Evolutionary conservation across 345 rosid species (phyloP).

Genomic region (Pistacia atlantica): DNA sequence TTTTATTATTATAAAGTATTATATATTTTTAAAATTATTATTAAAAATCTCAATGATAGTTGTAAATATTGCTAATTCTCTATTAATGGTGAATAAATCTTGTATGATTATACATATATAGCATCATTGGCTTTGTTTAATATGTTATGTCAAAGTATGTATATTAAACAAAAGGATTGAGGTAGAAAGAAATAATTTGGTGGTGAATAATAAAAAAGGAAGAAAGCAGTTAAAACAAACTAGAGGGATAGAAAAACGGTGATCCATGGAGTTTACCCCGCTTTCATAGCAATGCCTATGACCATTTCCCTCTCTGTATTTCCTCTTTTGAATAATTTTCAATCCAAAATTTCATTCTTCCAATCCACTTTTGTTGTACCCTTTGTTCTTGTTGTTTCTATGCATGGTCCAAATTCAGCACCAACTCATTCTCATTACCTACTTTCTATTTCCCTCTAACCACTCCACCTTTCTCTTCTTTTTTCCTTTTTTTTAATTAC

Average conservation of each 20-base stretch:
- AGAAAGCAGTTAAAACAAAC: neutral
- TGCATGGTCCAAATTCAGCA: conserved; percentile 1
- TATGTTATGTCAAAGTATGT: too few species aligned
- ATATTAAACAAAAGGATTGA: too few species aligned
- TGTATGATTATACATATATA: too few species aligned
- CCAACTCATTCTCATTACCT: conserved; percentile 13
- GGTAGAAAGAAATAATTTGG: too few species aligned
- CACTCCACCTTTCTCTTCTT: conserved; percentile 1
- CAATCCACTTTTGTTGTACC: too few species aligned
- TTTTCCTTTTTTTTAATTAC: neutral
- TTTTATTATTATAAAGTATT: too few species aligned
- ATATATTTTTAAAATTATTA: too few species aligned
- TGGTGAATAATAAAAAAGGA: neutral
- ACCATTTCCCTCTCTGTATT: conserved; percentile 16
- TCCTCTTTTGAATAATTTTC: neutral
- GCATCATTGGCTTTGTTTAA: too few species aligned
- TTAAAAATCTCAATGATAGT: too few species aligned
- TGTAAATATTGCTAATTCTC: too few species aligned
- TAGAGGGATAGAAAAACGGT: conserved; percentile 9
- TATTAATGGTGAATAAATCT: too few species aligned
- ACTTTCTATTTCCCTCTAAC: neutral
- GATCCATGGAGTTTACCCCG: conserved; percentile 11
- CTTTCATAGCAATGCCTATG: conserved; percentile 1
- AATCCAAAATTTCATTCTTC: too few species aligned
- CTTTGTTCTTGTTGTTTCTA: neutral